Percentiles rank a stretch among this genome's conserved stretches.
phyloP scores from a whole-genome alignment of 2,329 filamentous ascomycete species.

The Ophiostoma himal-ulmi region DNA sequence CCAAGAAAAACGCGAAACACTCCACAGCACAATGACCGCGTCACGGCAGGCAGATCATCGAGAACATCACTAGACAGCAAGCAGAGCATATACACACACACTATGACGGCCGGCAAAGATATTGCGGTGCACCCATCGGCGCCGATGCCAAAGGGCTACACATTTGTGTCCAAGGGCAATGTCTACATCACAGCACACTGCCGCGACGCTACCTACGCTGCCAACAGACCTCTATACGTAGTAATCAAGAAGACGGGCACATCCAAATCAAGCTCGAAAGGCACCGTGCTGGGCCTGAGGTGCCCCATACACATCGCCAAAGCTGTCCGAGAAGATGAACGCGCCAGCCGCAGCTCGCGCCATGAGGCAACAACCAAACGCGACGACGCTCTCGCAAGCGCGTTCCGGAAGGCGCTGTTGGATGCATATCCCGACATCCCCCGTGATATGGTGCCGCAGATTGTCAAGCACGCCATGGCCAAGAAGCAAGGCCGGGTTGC shows the following conservation, averaged over 20 bases:
- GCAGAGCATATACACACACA: background rate
- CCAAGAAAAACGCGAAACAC: background rate
- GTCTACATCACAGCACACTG: slow-evolving; percentile 40
- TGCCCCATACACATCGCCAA: slow-evolving; percentile 35
- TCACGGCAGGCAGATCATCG: background rate
- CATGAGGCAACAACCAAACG: slow-evolving; percentile 32
- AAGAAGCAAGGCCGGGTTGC: slow-evolving; percentile 45
- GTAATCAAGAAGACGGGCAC: slow-evolving; percentile 28
- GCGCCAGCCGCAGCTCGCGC: slow-evolving; percentile 32
- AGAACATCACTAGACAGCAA: background rate
- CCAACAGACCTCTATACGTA: slow-evolving; percentile 34
- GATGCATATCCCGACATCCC: slow-evolving; percentile 40
- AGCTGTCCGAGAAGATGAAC: slow-evolving; percentile 31
- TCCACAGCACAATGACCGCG: background rate
- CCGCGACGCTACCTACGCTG: slow-evolving; percentile 35
- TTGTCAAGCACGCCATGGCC: slow-evolving; percentile 39
- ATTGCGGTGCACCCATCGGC: slow-evolving; percentile 21
- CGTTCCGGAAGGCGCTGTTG: slow-evolving; percentile 35
- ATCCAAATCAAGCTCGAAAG: slow-evolving; percentile 11
- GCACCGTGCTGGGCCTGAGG: slow-evolving; percentile 35
- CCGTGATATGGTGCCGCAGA: slow-evolving; percentile 29
- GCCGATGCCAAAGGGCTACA: slow-evolving; percentile 38
- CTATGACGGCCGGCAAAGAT: slow-evolving; percentile 24
- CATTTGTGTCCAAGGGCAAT: slow-evolving; percentile 40
- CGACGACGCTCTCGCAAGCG: slow-evolving; percentile 33